These are phyloP conservation scores for Cryptococcus sp. DNA, from an alignment of 1,284 basidiomycete genomes.

Conservation along the genomic window DNA sequence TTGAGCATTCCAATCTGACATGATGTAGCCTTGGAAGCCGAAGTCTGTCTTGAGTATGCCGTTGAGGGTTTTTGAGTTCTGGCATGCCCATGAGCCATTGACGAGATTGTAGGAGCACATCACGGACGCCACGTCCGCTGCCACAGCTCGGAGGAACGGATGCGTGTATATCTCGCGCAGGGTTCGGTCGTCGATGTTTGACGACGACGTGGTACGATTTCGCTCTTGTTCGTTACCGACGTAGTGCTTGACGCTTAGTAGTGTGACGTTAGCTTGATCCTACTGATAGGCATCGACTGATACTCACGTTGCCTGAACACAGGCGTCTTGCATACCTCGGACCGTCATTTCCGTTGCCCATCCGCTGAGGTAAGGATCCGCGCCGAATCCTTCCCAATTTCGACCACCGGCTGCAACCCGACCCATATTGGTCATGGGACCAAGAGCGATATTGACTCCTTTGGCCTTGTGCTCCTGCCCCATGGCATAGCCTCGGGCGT, in stretches of 20 bases:
- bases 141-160: constrained; percentile 70
- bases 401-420: constrained; percentile 68
- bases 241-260: constrained; percentile 67
- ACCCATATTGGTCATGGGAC: constrained; percentile 57
- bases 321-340: constrained; percentile 55
- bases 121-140: constrained; percentile 59
- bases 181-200: constrained; percentile 75
- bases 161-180: constrained; percentile 53
- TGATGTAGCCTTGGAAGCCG: constrained; percentile 73
- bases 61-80: constrained; percentile 68
- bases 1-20: constrained; percentile 69
- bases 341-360: constrained; percentile 71
- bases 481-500: constrained; percentile 70
- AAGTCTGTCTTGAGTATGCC: constrained; percentile 71
- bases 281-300: not conserved
- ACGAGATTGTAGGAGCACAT: constrained; percentile 57
- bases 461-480: constrained; percentile 76
- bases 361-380: constrained; percentile 66
- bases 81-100: constrained; percentile 68
- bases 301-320: not conserved
- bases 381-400: constrained; percentile 83
- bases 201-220: constrained; percentile 58
- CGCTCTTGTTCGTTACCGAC: constrained; percentile 51
- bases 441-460: constrained; percentile 72
- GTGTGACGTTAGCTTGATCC: not conserved